These are phyloP conservation scores for Melastoma malabathricum DNA, from an alignment of 345 rosid genomes.

Conservation along the genomic window DNA sequence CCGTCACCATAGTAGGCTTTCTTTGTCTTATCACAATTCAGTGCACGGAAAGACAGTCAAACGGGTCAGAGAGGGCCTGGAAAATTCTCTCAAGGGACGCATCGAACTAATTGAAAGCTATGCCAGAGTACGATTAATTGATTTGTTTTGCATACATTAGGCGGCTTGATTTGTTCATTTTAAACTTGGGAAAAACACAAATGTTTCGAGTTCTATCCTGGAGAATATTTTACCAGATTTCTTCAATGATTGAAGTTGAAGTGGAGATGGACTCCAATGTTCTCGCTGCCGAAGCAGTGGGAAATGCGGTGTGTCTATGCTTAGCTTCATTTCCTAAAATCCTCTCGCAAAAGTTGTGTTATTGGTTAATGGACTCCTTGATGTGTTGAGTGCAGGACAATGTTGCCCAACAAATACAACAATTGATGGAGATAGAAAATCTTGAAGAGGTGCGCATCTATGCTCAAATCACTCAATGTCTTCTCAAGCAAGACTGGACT, in stretches of 20 bases:
- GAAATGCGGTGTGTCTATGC: conserved; percentile 45
- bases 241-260: conserved; percentile 97
- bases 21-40: conserved; percentile 9
- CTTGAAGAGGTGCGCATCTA: conserved; percentile 65
- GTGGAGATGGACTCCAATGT: conserved; percentile 91
- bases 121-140: conserved; percentile 50
- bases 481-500: background rate
- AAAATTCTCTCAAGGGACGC: conserved; percentile 57
- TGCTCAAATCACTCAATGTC: conserved; percentile 1
- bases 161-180: too few relatives aligned
- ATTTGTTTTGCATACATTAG: background rate
- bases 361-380: conserved; percentile 1
- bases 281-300: conserved; percentile 84
- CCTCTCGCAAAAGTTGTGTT: background rate
- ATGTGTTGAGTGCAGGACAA: conserved; percentile 41
- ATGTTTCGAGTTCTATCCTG: conserved; percentile 2
- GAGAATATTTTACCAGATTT: conserved; percentile 34
- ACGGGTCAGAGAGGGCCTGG: conserved; percentile 70
- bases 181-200: background rate
- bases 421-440: conserved; percentile 89
- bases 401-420: conserved; percentile 69
- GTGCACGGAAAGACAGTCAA: conserved; percentile 67
- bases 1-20: background rate
- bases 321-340: conserved; percentile 2
- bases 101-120: conserved; percentile 87